These are phyloP conservation scores for Astrothelium macrocarpum DNA, from an alignment of 495 filamentous ascomycete species.

Conservation along the genomic window DNA sequence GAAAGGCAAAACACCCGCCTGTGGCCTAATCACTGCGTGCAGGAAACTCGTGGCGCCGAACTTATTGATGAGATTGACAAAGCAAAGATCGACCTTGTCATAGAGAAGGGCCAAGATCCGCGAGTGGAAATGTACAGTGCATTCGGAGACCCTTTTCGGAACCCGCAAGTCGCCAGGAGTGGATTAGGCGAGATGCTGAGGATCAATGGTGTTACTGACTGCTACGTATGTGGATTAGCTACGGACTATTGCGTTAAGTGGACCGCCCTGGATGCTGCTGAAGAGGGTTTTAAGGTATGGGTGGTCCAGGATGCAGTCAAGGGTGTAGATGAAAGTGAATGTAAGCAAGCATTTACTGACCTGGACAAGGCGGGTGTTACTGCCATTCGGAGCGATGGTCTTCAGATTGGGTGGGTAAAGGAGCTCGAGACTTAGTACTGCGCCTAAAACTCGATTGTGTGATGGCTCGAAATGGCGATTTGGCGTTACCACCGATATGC, in stretches of 20 bases:
- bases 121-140: conserved; percentile 85
- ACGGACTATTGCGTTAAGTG: conserved; percentile 81
- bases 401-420: conserved; percentile 40
- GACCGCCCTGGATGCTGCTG: conserved; percentile 67
- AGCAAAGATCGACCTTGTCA: conserved; percentile 47
- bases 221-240: conserved; percentile 78
- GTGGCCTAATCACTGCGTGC: conserved; percentile 88
- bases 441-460: too few species aligned
- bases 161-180: conserved; percentile 37
- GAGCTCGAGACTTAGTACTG: neutral
- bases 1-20: conserved; percentile 60
- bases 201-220: conserved; percentile 53
- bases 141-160: conserved; percentile 67
- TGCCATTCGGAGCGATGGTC: conserved; percentile 41
- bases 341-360: conserved; percentile 48
- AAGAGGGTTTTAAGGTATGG: conserved; percentile 65
- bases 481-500: too few species aligned
- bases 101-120: conserved; percentile 68
- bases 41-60: conserved; percentile 59
- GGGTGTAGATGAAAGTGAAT: conserved; percentile 52
- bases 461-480: too few species aligned
- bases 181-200: conserved; percentile 50
- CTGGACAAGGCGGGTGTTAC: conserved; percentile 46
- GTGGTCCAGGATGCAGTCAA: conserved; percentile 70
- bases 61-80: conserved; percentile 65